Percentiles rank a stretch among this genome's conserved stretches.
Conservation (phyloP, 2,329 filamentous ascomycete species). For the Aureobasidium sp. region DNA sequence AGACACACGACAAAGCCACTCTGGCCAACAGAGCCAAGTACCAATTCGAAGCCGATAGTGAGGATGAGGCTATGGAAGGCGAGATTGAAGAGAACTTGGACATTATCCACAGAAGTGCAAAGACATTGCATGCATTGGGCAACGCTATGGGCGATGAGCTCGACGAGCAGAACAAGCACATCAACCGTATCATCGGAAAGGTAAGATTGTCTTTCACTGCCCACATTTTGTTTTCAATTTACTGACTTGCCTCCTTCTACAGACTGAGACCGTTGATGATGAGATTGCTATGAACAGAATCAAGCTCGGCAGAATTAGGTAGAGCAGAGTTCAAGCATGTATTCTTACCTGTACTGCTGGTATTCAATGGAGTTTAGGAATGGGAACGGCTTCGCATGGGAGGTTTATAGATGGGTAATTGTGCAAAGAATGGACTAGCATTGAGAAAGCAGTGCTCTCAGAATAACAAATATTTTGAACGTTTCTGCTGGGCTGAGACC, state of each 20-base stretch:
- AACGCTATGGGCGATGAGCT: conserved; percentile 69
- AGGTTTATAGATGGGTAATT: conserved; percentile 4
- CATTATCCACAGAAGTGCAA: conserved; percentile 54
- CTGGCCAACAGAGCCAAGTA: conserved; percentile 64
- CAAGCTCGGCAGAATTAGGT: conserved; percentile 57
- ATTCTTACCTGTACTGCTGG: background rate
- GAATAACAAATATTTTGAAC: background rate
- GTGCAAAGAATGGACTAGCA: background rate
- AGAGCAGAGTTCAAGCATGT: conserved; percentile 17
- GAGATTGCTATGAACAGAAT: conserved; percentile 72
- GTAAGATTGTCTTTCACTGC: conserved; percentile 35
- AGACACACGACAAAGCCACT: conserved; percentile 46
- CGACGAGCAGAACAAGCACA: conserved; percentile 67
- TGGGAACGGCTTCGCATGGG: background rate
- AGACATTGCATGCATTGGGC: conserved; percentile 65
- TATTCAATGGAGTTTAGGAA: background rate
- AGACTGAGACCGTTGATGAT: conserved; percentile 76
- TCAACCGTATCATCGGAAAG: conserved; percentile 73
- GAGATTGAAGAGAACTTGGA: conserved; percentile 50
- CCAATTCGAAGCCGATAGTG: conserved; percentile 69
- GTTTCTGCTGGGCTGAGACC: too few species aligned
- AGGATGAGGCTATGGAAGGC: conserved; percentile 56
- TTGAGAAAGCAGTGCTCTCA: background rate
- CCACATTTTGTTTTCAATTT: background rate
- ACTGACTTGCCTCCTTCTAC: conserved; percentile 22